phyloP scores from a whole-genome alignment of 2,329 filamentous ascomycete species.

The Ramularia endophylla region DNA sequence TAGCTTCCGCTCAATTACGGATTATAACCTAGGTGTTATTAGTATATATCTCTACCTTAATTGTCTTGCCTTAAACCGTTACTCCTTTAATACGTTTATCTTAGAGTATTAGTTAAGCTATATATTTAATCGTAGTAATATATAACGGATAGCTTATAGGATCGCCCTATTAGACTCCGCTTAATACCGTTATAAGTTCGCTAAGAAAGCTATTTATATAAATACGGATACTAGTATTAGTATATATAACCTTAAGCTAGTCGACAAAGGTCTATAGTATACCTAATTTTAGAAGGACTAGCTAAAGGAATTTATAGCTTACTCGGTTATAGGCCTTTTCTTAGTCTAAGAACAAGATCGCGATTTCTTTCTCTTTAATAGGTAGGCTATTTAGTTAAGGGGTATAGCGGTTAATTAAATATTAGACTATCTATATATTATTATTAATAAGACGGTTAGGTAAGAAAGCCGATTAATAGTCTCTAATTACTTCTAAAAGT shows the following conservation, averaged over 20 bases:
- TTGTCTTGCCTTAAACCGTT: neutral
- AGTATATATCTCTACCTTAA: neutral
- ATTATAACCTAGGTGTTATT: neutral
- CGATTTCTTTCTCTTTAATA: neutral
- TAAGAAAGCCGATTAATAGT: constrained; percentile 2
- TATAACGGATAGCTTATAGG: constrained; percentile 1
- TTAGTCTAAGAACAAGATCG: too few species aligned
- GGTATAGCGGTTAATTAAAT: neutral
- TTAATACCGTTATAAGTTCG: neutral
- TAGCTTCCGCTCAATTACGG: neutral
- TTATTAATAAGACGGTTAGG: neutral
- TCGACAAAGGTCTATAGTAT: constrained; percentile 1
- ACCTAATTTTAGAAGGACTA: neutral
- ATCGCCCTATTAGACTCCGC: constrained; percentile 1
- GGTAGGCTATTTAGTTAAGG: neutral
- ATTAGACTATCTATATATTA: neutral
- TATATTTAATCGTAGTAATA: neutral
- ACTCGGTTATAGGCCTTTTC: constrained; percentile 1
- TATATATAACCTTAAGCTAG: constrained; percentile 1
- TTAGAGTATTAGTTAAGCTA: neutral
- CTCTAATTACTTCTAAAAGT: neutral
- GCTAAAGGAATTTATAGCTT: constrained; percentile 2
- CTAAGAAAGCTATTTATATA: constrained; percentile 2
- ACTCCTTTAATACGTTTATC: neutral
- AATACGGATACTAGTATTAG: neutral